Percentiles rank a stretch among this genome's conserved stretches.
phyloP scores from a whole-genome alignment of 1,284 basidiomycete species.

The Peniophora sp. region DNA sequence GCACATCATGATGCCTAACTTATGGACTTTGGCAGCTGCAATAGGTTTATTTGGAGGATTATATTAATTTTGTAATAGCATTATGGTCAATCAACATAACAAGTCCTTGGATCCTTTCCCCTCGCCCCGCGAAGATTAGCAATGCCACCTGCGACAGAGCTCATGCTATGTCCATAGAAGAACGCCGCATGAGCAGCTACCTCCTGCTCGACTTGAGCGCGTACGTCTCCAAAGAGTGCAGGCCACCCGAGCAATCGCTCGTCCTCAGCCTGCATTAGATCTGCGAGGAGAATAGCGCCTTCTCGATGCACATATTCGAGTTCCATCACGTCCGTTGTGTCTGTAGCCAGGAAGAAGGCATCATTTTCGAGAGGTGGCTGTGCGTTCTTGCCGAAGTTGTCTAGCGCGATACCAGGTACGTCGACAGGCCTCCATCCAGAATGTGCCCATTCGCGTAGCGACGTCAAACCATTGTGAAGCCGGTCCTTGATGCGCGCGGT shows the following conservation, averaged over 20 bases:
- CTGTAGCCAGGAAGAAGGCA: background rate
- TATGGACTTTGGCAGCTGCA: too few species aligned
- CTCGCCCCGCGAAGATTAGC: background rate
- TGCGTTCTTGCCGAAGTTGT: too few species aligned
- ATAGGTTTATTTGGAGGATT: too few species aligned
- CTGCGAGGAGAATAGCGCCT: background rate
- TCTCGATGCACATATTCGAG: background rate
- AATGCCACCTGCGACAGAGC: background rate
- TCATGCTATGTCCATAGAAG: constrained; percentile 1
- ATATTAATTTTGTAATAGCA: too few species aligned
- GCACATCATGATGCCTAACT: too few species aligned
- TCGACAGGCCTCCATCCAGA: background rate
- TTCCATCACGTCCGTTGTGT: background rate
- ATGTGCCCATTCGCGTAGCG: background rate
- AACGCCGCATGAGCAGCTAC: background rate
- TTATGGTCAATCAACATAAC: background rate
- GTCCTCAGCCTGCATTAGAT: background rate
- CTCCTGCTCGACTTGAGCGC: constrained; percentile 1
- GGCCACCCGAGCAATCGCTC: background rate
- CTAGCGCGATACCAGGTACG: too few species aligned
- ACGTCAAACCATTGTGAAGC: background rate
- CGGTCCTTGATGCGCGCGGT: background rate
- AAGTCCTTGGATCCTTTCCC: constrained; percentile 1
- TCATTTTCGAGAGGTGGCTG: background rate
- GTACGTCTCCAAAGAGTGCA: background rate